phyloP scores from a whole-genome alignment of 2,329 filamentous ascomycete species.

The Fusarium bactridioides region DNA sequence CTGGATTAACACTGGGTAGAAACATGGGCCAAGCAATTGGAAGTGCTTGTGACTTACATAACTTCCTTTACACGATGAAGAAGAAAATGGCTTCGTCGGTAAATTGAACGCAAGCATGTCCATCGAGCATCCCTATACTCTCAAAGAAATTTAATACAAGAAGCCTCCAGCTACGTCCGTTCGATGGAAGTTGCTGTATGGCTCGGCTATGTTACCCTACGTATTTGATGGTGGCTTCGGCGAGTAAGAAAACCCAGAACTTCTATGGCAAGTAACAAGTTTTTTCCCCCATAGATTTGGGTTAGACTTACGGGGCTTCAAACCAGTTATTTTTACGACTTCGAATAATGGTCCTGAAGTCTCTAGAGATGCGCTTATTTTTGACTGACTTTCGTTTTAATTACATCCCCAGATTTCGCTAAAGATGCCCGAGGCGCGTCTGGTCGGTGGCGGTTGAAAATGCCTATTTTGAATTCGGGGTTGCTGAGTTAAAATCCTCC shows the following conservation, averaged over 20 bases:
- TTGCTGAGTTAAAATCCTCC: too few species aligned
- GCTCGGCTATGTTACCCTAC: neutral
- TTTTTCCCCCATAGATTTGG: too few species aligned
- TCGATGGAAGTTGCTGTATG: neutral
- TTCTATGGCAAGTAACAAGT: fast-evolving
- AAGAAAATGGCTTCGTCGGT: neutral
- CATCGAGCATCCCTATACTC: neutral
- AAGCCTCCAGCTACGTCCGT: neutral
- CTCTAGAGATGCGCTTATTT: neutral
- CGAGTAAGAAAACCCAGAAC: neutral
- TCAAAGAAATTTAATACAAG: fast-evolving
- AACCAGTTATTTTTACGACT: too few species aligned
- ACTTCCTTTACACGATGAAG: neutral
- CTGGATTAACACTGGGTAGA: neutral
- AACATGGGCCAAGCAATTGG: neutral
- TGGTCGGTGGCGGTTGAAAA: too few species aligned
- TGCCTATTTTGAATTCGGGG: too few species aligned
- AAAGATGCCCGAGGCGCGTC: neutral
- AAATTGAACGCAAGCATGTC: too few species aligned
- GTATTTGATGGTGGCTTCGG: neutral
- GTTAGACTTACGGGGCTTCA: too few species aligned
- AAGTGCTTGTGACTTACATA: neutral
- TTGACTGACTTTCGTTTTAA: neutral
- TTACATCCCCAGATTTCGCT: neutral
- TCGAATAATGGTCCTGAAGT: neutral